Conservation (phyloP, 2,329 filamentous ascomycete genomes). For the Cercospora nicotianae region DNA sequence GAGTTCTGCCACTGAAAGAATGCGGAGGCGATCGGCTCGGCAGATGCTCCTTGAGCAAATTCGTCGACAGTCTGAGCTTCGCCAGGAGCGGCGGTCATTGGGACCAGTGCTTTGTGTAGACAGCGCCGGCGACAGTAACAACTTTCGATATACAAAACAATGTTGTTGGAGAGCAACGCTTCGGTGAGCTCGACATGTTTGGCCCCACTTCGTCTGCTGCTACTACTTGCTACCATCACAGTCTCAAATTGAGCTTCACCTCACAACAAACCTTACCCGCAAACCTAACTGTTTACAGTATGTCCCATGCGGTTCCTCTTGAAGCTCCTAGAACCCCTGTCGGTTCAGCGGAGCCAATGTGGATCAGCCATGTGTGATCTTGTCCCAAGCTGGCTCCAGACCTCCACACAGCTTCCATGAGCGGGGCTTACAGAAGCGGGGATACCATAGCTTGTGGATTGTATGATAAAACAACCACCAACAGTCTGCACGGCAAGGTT, state of each 20-base stretch:
- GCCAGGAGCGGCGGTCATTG: constrained; percentile 71
- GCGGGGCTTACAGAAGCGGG: constrained; percentile 12
- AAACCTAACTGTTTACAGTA: neutral
- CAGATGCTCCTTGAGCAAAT: constrained; percentile 67
- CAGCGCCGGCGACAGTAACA: neutral
- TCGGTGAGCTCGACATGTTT: neutral
- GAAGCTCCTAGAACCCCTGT: neutral
- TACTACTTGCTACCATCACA: neutral
- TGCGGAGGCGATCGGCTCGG: constrained; percentile 71
- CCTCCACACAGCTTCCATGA: neutral
- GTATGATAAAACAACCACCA: constrained; percentile 2
- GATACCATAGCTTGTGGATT: neutral
- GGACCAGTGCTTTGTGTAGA: constrained; percentile 57
- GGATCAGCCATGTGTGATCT: neutral
- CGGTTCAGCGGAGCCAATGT: constrained; percentile 5
- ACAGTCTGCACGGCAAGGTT: neutral
- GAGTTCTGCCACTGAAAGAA: constrained; percentile 69
- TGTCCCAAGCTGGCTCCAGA: constrained; percentile 4
- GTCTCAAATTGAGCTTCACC: neutral
- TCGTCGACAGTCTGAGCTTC: constrained; percentile 74
- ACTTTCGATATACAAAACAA: neutral
- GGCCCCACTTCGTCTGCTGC: neutral
- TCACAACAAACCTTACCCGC: neutral
- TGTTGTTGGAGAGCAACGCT: neutral
- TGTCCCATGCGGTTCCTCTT: neutral